Base-by-base conservation (phyloP, 192 early-diverging fungal species). In the Chytriomyces sp. region DNA sequence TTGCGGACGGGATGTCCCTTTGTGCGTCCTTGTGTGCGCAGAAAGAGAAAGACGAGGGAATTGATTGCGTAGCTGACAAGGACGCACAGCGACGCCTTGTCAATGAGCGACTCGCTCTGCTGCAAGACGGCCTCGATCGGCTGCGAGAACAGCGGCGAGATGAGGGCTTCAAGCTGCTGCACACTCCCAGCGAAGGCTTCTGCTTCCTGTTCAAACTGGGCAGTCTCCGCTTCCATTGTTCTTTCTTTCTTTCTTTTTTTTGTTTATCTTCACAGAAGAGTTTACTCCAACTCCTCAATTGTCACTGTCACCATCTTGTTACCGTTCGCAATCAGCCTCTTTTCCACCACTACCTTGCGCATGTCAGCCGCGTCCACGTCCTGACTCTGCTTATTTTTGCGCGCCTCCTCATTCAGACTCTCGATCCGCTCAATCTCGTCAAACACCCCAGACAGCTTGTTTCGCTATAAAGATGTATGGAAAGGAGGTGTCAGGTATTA, bases 271-370 rank as follows among this genome's bases (percentile, higher is more conserved):
- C 6, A 12, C 36, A 8, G 55, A 5, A 56, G 70, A 36, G 76
- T 59, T n/a, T n/a, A n/a, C 25, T 80, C 64, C 39, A 74, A 70
- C 4, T 77, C 75, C 10, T 73, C 71, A 32, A 80, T 67, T 7
- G 79, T 80, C 0, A 80, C 79, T 44, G 79, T 80, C 12, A 77
- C 41, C 10, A 52, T n/a, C n/a, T 63, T 54, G 8, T 38, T 61
- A 17, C 49, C 49, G 33, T 39, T 59, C 3, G 44, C 54, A 7
- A 74, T 74, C 25, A 58, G 68, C 34, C 40, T 14, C 38, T 56
- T 56, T 5, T 77, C 65, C 33, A 53, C 32, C 5, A 64, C 40
- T 30, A 7, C 25, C 19, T 5, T 56, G 33, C 59, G 38, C 22
- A 49, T 22, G 31, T 8, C 22, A 25, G 17, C 33, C 14, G 33